Evolutionary conservation across 108 stramenopile genomes (phyloP).

Genomic region (Cyclotella atomus): DNA sequence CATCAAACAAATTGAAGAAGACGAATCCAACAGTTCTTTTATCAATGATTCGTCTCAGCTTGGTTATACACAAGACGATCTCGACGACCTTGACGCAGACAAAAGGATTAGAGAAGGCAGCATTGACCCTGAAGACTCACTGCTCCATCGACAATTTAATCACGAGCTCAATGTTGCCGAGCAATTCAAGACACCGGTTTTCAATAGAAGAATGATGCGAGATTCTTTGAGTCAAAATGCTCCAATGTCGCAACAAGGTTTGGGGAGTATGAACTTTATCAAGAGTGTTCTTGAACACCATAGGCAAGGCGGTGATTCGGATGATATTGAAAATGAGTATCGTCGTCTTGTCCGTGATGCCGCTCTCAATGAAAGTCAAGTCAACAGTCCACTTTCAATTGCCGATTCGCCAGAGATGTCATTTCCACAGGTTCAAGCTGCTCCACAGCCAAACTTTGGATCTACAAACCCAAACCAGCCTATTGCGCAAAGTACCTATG

Average conservation of each 20-base stretch:
- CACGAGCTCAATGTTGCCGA: conserved; percentile 53
- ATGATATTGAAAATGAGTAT: conserved; percentile 75
- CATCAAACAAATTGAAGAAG: conserved; percentile 65
- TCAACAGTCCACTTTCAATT: background rate
- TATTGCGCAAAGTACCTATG: too few species aligned
- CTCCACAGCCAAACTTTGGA: background rate
- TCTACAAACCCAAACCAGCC: background rate
- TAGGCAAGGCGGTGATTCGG: conserved; percentile 72
- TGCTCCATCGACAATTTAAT: conserved; percentile 68
- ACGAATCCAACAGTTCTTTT: conserved; percentile 71
- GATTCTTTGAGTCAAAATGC: conserved; percentile 17
- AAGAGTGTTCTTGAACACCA: conserved; percentile 85
- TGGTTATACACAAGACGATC: conserved; percentile 80
- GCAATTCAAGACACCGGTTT: conserved; percentile 72
- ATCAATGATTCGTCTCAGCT: conserved; percentile 87
- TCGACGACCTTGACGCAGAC: conserved; percentile 54
- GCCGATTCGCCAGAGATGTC: conserved; percentile 10
- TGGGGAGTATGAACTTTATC: conserved; percentile 88
- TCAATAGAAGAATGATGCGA: conserved; percentile 69
- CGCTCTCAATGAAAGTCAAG: background rate
- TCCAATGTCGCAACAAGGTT: conserved; percentile 68
- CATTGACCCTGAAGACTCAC: conserved; percentile 18
- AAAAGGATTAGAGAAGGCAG: conserved; percentile 36
- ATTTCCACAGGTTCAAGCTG: background rate
- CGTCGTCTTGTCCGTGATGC: conserved; percentile 37